phyloP scores from a whole-genome alignment of 805 yeast genomes.

The Monosporozyma yasuniensis region DNA sequence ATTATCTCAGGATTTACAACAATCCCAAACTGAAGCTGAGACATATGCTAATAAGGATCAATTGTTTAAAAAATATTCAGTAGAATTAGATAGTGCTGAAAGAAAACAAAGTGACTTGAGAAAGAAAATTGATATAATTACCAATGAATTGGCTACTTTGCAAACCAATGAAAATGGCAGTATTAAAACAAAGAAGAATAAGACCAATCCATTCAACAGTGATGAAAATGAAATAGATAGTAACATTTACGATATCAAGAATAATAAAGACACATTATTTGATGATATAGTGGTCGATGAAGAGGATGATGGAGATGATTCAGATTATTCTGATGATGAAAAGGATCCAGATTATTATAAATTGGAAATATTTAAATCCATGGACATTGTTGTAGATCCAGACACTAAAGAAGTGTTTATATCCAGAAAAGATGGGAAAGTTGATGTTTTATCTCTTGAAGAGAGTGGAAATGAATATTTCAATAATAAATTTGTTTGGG shows the following conservation, averaged over 20 bases:
- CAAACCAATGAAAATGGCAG: background rate
- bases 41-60: constrained; percentile 11
- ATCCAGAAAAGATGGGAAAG: constrained; percentile 31
- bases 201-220: background rate
- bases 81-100: constrained; percentile 16
- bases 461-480: constrained; percentile 54
- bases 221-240: background rate
- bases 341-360: constrained; percentile 33
- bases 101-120: background rate
- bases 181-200: background rate
- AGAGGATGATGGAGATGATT: background rate
- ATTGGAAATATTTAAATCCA: constrained; percentile 47
- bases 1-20: constrained; percentile 9
- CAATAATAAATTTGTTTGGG: constrained; percentile 74
- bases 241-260: background rate
- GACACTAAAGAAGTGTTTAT: constrained; percentile 39
- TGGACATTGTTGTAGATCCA: constrained; percentile 47
- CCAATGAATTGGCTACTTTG: background rate
- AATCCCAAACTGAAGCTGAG: constrained; percentile 11
- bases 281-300: constrained; percentile 10
- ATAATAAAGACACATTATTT: background rate
- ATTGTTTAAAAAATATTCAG: constrained; percentile 13
- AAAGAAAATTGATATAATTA: background rate
- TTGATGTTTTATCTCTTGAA: constrained; percentile 44
- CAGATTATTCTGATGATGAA: constrained; percentile 2